These are phyloP conservation scores for Elsinoe necatrix DNA, from an alignment of 2,329 filamentous ascomycete species.

Conservation along the genomic window DNA sequence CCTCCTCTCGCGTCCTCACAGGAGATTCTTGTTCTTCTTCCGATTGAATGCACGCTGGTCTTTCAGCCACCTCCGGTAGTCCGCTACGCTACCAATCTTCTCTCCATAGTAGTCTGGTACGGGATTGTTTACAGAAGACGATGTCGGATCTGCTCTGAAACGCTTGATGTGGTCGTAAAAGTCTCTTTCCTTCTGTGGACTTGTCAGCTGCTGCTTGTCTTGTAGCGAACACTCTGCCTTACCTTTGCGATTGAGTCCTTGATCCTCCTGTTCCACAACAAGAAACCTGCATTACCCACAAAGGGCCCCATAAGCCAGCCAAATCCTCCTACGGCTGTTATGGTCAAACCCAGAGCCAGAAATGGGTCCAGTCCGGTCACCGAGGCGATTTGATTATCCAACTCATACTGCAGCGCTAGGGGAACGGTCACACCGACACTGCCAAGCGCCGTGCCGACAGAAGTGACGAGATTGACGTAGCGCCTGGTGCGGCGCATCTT, in stretches of 20 bases:
- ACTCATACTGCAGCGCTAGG: slow-evolving; percentile 60
- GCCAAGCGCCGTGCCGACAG: slow-evolving; percentile 54
- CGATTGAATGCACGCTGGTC: slow-evolving; percentile 90
- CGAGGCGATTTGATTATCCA: slow-evolving; percentile 56
- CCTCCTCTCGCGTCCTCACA: slow-evolving; percentile 33
- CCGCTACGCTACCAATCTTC: slow-evolving; percentile 88
- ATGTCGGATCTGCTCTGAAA: slow-evolving; percentile 82
- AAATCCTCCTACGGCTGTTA: slow-evolving; percentile 63
- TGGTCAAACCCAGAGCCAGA: slow-evolving; percentile 72
- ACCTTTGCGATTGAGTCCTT: slow-evolving; percentile 64
- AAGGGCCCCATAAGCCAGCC: slow-evolving; percentile 86
- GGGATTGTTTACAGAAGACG: slow-evolving; percentile 83
- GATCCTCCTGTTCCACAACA: slow-evolving; percentile 61
- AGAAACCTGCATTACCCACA: slow-evolving; percentile 72
- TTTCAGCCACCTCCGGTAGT: slow-evolving; percentile 92
- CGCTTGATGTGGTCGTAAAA: slow-evolving; percentile 90
- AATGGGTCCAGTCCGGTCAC: slow-evolving; percentile 82
- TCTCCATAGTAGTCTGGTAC: slow-evolving; percentile 98
- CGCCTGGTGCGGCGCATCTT: slow-evolving; percentile 77
- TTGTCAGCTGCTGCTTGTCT: slow-evolving; percentile 16
- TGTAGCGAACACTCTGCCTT: slow-evolving; percentile 24
- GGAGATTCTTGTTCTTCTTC: slow-evolving; percentile 66
- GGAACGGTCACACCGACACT: slow-evolving; percentile 56
- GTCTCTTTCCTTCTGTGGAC: slow-evolving; percentile 71
- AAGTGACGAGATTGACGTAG: slow-evolving; percentile 72